phyloP scores from a whole-genome alignment of 768 basidiomycete species.

The Myochromella boudieri region DNA sequence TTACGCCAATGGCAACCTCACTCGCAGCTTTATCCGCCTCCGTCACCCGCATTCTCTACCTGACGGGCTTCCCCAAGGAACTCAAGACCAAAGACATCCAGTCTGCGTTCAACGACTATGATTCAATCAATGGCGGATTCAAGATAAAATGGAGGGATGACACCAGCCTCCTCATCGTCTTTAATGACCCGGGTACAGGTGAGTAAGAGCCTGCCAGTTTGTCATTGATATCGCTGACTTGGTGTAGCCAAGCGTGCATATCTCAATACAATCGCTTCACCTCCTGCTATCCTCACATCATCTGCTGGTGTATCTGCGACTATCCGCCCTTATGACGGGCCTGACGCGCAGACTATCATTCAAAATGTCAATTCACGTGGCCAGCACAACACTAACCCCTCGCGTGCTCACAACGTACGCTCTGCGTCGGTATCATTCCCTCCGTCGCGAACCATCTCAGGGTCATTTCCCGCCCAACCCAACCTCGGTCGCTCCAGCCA shows the following conservation, averaged over 20 bases:
- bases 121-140: slow-evolving; percentile 84
- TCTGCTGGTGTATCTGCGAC: slow-evolving; percentile 51
- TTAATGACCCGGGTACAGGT: slow-evolving; percentile 89
- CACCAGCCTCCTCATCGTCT: slow-evolving; percentile 92
- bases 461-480: slow-evolving; percentile 33
- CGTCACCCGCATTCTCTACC: slow-evolving; percentile 90
- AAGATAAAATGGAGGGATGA: slow-evolving; percentile 99
- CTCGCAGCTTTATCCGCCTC: slow-evolving; percentile 88
- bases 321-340: slow-evolving; percentile 91
- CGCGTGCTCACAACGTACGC: slow-evolving; percentile 72
- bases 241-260: slow-evolving; percentile 89
- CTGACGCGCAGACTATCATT: slow-evolving; percentile 87
- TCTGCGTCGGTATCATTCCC: slow-evolving; percentile 66
- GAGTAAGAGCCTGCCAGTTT: slow-evolving; percentile 38
- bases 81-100: slow-evolving; percentile 98
- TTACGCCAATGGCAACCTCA: slow-evolving; percentile 60
- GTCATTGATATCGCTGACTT: too few relatives aligned
- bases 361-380: slow-evolving; percentile 79
- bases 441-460: slow-evolving; percentile 46
- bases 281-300: slow-evolving; percentile 68
- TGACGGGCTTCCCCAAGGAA: slow-evolving; percentile 92
- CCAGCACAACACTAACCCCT: slow-evolving; percentile 57
- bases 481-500: slow-evolving; percentile 38
- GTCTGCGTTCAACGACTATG: slow-evolving; percentile 86
- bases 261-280: slow-evolving; percentile 83